Percentiles rank a stretch among this genome's conserved stretches.
These are phyloP conservation scores for Trametes versicolor DNA, from an alignment of 1,284 basidiomycete genomes.

Conservation along the genomic window DNA sequence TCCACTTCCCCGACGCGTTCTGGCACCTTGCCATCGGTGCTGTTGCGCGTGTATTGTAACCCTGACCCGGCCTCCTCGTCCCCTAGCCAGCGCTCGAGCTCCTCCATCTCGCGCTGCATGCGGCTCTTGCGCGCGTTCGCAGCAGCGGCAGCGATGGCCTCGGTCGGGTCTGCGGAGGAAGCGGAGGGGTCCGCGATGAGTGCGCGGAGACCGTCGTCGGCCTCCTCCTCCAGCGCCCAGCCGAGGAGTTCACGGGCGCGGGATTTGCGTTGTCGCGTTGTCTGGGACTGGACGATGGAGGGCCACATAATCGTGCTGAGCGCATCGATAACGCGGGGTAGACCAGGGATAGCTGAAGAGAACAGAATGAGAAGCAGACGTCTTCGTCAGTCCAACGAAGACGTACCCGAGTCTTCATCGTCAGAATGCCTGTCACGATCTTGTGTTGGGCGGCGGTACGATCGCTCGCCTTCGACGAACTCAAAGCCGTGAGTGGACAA, in stretches of 20 bases:
- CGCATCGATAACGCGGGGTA: constrained; percentile 77
- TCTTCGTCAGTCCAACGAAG: not conserved
- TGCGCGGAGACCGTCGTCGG: constrained; percentile 46
- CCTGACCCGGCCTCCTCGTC: constrained; percentile 49
- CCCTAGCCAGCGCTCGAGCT: constrained; percentile 70
- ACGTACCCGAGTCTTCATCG: constrained; percentile 40
- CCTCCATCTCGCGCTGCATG: constrained; percentile 62
- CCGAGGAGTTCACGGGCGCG: constrained; percentile 46
- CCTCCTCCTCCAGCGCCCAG: constrained; percentile 48
- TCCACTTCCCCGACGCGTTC: not conserved
- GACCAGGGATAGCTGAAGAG: constrained; percentile 60
- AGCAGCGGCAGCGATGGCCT: constrained; percentile 28
- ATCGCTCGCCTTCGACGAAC: constrained; percentile 62
- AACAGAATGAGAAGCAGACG: not conserved
- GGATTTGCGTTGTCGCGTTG: constrained; percentile 43
- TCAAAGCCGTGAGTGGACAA: constrained; percentile 77
- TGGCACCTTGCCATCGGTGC: constrained; percentile 12
- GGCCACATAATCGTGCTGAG: constrained; percentile 89
- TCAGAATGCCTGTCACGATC: constrained; percentile 37
- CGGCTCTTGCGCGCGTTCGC: constrained; percentile 42
- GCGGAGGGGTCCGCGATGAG: constrained; percentile 41
- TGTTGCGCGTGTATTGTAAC: constrained; percentile 17
- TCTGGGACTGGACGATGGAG: constrained; percentile 61
- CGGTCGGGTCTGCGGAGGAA: constrained; percentile 16
- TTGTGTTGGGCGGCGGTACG: constrained; percentile 34